A percentile compares a stretch with the other conserved stretches of the same genome.
Evolutionary conservation across 257 asterid genomes (phyloP).

Genomic region (Nicotiana paniculata): DNA sequence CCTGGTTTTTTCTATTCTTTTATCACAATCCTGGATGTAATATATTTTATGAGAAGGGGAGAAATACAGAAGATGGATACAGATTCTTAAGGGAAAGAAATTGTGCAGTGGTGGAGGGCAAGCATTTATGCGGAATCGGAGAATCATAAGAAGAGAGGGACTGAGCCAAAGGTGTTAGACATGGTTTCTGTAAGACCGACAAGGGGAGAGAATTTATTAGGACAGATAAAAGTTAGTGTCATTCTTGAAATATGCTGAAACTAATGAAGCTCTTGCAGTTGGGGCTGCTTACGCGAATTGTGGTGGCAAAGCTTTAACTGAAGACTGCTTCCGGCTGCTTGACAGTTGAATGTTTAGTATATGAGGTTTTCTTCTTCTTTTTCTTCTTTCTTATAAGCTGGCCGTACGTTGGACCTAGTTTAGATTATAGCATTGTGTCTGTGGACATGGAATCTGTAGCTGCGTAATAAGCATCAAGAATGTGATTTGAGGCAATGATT

Average conservation of each 20-base stretch:
- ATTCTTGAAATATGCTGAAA: background rate
- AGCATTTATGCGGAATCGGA: background rate
- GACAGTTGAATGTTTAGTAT: background rate
- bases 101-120: background rate
- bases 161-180: background rate
- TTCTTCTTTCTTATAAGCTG: background rate
- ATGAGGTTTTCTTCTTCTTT: background rate
- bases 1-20: conserved; percentile 23
- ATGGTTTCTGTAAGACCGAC: background rate
- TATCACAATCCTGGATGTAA: conserved; percentile 18
- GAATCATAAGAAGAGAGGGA: background rate
- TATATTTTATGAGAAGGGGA: background rate
- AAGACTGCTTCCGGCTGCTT: conserved; percentile 2
- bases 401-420: background rate
- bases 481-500: background rate
- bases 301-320: conserved; percentile 5
- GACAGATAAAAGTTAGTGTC: background rate
- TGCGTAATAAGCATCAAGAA: background rate
- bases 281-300: background rate
- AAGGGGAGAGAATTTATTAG: background rate
- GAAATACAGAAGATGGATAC: conserved; percentile 1
- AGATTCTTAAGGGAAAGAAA: background rate
- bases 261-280: background rate
- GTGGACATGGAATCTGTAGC: background rate
- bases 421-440: conserved; percentile 6